Evolutionary conservation across 768 basidiomycete species (phyloP).

Genomic region (Tylopilus cervinicoccineus): DNA sequence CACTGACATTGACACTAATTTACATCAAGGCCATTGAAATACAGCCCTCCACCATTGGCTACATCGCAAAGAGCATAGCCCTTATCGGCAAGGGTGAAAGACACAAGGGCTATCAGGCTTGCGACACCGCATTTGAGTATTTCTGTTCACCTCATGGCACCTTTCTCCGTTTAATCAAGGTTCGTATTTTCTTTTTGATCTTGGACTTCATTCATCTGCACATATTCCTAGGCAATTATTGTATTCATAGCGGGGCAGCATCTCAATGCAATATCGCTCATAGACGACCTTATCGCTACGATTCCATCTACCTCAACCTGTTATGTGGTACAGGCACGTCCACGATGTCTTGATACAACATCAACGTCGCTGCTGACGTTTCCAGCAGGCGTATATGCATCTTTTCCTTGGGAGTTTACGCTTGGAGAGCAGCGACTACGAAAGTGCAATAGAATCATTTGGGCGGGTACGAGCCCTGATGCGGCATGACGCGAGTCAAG

Average conservation of each 20-base stretch:
- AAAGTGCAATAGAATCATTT: neutral
- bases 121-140: neutral
- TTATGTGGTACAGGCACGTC: neutral
- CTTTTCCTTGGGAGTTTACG: neutral
- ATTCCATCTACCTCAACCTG: neutral
- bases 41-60: neutral
- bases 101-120: neutral
- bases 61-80: neutral
- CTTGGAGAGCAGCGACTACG: neutral
- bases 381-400: constrained; percentile 7
- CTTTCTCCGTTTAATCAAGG: constrained; percentile 3
- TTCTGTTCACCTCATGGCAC: neutral
- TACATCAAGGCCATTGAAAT: neutral
- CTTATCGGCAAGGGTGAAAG: neutral
- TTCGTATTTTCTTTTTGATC: neutral
- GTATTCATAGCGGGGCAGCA: constrained; percentile 3
- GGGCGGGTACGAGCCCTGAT: neutral
- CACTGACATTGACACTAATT: neutral
- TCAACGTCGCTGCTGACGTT: neutral
- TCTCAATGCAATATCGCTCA: neutral
- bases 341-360: too few species aligned
- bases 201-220: neutral
- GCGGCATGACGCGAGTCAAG: too few species aligned
- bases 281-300: neutral
- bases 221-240: neutral